Evolutionary conservation across 148 eudicot genomes (phyloP), one percentile per base, ranked within the genome.

Genomic region (Rhododendron molle): DNA sequence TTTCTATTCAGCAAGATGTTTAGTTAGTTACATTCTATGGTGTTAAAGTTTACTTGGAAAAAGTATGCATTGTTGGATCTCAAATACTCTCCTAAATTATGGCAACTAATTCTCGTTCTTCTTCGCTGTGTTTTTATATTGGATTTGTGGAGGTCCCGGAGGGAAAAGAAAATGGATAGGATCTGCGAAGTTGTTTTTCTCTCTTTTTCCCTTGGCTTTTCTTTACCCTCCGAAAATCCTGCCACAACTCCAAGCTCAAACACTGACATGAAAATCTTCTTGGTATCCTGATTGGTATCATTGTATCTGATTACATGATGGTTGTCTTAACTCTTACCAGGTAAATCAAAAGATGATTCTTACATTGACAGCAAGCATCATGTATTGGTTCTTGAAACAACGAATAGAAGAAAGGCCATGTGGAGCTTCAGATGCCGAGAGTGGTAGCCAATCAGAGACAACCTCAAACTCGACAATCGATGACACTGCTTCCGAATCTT

Each of bases 261-360:
- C 76, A 71, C 6, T 20, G 13, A 13, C 82, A 36, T 32, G 80
- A 28, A 50, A 34, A 32, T 52, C 0, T 32, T 60, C n/a, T 71
- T 23, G 12, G 60, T 78, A 38, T 54, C 34, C 26, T n/a, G 26
- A 69, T 65, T 44, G 30, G 4, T 47, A 26, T 43, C 47, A 30
- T n/a, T 77, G 14, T 81, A 38, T 86, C 38, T 49, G 43, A 78
- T 65, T 26, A 52, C 23, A 81, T 82, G 18, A 38, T 69, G 23
- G n/a, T 76, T 18, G 54, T 65, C 52, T 32, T 76, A 76, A 81
- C 94, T 65, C 52, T 14, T 76, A 76, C 83, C 94, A 97, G 99
- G 99, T 97, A 78, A 97, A 97, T 87, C 98, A 95, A 86, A 97
- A 95, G 89, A 97, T 97, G 99, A 92, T 95, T 82, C 94, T 97